These are phyloP conservation scores for Aotearoamyces nothofagi DNA, from an alignment of 2,329 filamentous ascomycete species.

Conservation along the genomic window DNA sequence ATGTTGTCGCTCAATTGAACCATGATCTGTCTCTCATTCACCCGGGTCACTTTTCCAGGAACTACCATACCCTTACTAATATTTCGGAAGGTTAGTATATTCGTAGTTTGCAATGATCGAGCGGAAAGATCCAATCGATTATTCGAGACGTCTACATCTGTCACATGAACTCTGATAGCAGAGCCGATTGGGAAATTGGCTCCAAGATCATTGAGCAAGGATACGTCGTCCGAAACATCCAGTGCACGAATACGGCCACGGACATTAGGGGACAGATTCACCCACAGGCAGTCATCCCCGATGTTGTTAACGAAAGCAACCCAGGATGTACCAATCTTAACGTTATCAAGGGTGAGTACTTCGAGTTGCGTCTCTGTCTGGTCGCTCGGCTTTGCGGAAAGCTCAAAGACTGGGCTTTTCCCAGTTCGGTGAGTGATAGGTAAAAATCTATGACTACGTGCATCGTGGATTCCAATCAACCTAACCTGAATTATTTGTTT, in stretches of 20 bases:
- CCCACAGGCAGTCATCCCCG: conserved; percentile 67
- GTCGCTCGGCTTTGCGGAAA: conserved; percentile 62
- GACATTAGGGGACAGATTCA: conserved; percentile 77
- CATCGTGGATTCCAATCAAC: conserved; percentile 78
- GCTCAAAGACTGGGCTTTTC: conserved; percentile 68
- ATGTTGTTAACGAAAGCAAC: conserved; percentile 88
- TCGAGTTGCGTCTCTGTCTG: conserved; percentile 36
- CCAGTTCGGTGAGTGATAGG: conserved; percentile 76
- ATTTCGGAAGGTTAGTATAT: conserved; percentile 49
- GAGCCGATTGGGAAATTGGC: conserved; percentile 83
- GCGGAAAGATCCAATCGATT: conserved; percentile 76
- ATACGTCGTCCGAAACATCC: conserved; percentile 78
- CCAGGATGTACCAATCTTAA: conserved; percentile 57
- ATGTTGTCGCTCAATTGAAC: conserved; percentile 73
- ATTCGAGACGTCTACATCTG: conserved; percentile 54
- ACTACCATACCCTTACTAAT: conserved; percentile 69
- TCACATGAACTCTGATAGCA: conserved; percentile 67
- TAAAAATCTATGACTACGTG: conserved; percentile 78
- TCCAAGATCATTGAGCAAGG: conserved; percentile 58
- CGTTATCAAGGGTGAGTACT: conserved; percentile 53
- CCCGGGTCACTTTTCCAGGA: conserved; percentile 70
- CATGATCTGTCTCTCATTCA: conserved; percentile 68
- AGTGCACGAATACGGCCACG: conserved; percentile 70
- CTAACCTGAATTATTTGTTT: conserved; percentile 60
- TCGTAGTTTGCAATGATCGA: conserved; percentile 39